A percentile compares a stretch with the other conserved stretches of the same genome.
Conservation (phyloP, 140 eudicot genomes). For the Bidens hawaiensis region DNA sequence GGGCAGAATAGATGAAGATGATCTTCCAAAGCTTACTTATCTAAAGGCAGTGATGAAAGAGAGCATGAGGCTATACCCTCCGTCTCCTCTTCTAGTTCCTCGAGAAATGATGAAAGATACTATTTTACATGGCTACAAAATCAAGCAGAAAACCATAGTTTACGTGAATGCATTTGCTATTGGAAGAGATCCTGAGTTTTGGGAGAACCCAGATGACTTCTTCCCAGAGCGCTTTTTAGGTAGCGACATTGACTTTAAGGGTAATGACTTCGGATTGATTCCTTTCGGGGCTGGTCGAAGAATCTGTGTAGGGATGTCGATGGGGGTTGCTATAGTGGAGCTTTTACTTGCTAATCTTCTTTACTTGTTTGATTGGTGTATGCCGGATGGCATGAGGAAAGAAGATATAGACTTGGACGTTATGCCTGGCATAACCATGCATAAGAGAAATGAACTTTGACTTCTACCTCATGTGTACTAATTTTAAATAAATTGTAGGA, state of each 20-base stretch:
- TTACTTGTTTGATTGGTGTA: constrained; percentile 32
- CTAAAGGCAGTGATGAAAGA: constrained; percentile 33
- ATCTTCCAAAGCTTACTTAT: constrained; percentile 24
- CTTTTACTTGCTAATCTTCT: constrained; percentile 36
- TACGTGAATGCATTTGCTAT: constrained; percentile 20
- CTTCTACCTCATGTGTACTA: constrained; percentile 6
- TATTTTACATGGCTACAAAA: constrained; percentile 21
- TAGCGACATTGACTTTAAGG: background rate
- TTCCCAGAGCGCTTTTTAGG: constrained; percentile 5
- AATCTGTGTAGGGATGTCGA: constrained; percentile 27
- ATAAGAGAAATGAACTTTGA: constrained; percentile 31
- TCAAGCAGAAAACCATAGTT: constrained; percentile 23
- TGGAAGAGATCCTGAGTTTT: constrained; percentile 4
- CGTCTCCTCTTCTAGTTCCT: constrained; percentile 30
- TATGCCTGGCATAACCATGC: constrained; percentile 27
- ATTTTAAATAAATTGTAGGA: background rate
- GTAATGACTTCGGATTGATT: constrained; percentile 22
- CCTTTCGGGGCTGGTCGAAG: constrained; percentile 38
- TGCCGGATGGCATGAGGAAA: constrained; percentile 18
- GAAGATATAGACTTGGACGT: constrained; percentile 27
- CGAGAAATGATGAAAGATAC: constrained; percentile 14
- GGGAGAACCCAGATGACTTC: constrained; percentile 15
- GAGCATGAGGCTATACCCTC: constrained; percentile 30
- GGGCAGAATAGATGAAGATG: constrained; percentile 13
- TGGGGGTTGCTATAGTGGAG: constrained; percentile 11